Base-by-base conservation (phyloP, 2,329 filamentous ascomycete species). In the Colletotrichum abscissum region DNA sequence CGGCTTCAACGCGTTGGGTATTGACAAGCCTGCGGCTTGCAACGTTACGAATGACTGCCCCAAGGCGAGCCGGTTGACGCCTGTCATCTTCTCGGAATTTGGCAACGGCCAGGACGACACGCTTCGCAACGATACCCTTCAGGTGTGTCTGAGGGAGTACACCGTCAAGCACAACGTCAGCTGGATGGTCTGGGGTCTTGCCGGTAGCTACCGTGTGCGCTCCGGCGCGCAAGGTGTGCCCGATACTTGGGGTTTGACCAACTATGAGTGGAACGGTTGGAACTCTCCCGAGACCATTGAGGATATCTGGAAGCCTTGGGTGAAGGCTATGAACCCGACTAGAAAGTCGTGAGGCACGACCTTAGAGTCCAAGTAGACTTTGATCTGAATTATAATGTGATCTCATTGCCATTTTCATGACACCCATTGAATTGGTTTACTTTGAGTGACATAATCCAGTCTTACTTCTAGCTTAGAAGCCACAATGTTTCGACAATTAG, bases 131-230 rank as follows among this genome's bases (percentile, higher is more conserved):
- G 73, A 67, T 28, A 73, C 69, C n/a, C 79, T 88, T 72, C 84
- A 86, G 77, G 83, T 82, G 63, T 88, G 86, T 75, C 77, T 88
- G 66, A 79, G 80, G 38, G 82, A 84, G 19, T 88, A 82, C 78
- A 87, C 86, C 19, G 77, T 82, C 67, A 80, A 82, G 76, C 79
- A 88, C 73, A 76, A 80, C 28, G 80, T 88, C 33, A 85, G 86
- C 42, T 86, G 87, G 87, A 82, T 87, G 79, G 80, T 86, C 81
- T 88, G 86, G 84, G 86, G 86, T 42, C 67, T 90, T n/a, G 81
- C 80, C 0, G 86, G 86, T 1, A 86, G 84, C 74, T 89, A 88
- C 76, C 88, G 88, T 75, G 83, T 87, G 62, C 79, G 86, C 0
- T 74, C 78, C 2, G 86, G 86, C 1, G 80, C 63, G 1, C 85